These are phyloP conservation scores for Aureobasidium sp. DNA, from an alignment of 2,329 filamentous ascomycete species.

Conservation along the genomic window DNA sequence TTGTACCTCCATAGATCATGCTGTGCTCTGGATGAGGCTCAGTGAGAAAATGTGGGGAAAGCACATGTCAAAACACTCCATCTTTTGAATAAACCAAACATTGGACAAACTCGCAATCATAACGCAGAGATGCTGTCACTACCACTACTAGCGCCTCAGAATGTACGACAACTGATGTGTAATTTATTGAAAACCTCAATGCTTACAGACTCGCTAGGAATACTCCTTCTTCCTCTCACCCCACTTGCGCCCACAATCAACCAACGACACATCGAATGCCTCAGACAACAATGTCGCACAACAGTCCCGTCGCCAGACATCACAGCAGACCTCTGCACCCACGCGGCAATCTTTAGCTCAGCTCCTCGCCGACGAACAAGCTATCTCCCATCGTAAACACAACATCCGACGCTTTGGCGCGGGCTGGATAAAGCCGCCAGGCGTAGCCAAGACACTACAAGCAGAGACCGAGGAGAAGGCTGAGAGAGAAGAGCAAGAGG, in stretches of 20 bases:
- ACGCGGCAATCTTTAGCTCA: constrained; percentile 57
- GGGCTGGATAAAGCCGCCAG: constrained; percentile 83
- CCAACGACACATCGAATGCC: background rate
- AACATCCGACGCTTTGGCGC: constrained; percentile 84
- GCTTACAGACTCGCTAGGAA: constrained; percentile 7
- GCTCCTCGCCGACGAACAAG: constrained; percentile 68
- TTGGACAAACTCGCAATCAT: background rate
- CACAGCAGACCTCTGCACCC: constrained; percentile 27
- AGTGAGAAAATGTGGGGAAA: background rate
- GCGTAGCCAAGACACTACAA: constrained; percentile 80
- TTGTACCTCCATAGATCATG: background rate
- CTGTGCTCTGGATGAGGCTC: background rate
- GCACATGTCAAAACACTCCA: constrained; percentile 11
- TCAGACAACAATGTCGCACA: background rate
- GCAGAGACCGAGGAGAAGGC: constrained; percentile 83
- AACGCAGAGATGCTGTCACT: constrained; percentile 37
- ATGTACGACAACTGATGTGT: constrained; percentile 43
- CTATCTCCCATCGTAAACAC: constrained; percentile 66
- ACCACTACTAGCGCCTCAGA: constrained; percentile 61
- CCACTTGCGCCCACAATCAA: constrained; percentile 1
- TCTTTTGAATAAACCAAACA: background rate
- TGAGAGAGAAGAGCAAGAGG: constrained; percentile 79
- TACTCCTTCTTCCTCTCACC: constrained; percentile 16
- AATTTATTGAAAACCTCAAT: background rate
- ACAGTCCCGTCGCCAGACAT: constrained; percentile 15